These are phyloP conservation scores for Chrysoporthe austroafricana DNA, from an alignment of 2,329 filamentous ascomycete species.

Conservation along the genomic window DNA sequence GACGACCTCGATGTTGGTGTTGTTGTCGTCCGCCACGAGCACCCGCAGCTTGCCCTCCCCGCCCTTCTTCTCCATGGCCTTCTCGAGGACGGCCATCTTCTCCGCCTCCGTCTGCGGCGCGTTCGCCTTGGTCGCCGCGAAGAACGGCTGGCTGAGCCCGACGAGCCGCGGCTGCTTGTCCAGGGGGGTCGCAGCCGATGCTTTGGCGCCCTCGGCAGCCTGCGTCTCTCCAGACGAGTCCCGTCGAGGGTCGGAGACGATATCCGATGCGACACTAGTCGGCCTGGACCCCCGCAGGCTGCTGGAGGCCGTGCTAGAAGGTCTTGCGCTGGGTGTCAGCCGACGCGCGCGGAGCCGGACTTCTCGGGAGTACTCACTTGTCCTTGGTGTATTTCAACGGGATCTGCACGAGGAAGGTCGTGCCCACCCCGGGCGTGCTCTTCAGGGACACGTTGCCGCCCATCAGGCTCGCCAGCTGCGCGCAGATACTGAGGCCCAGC, in stretches of 20 bases:
- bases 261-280: conserved; percentile 47
- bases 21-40: conserved; percentile 77
- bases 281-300: conserved; percentile 53
- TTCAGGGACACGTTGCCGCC: conserved; percentile 73
- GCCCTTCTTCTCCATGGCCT: conserved; percentile 64
- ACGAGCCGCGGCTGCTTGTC: conserved; percentile 78
- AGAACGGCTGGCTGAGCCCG: conserved; percentile 83
- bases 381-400: conserved; percentile 78
- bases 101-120: conserved; percentile 51
- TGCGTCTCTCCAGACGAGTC: conserved; percentile 35
- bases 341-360: no score
- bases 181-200: conserved; percentile 50
- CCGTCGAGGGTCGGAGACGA: conserved; percentile 42
- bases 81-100: conserved; percentile 68
- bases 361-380: conserved; percentile 47
- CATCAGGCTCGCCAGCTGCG: conserved; percentile 84
- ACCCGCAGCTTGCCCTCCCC: conserved; percentile 71
- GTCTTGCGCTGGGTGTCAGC: conserved; percentile 36
- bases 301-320: conserved; percentile 59
- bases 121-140: conserved; percentile 52
- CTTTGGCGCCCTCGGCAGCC: conserved; percentile 35
- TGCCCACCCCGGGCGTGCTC: conserved; percentile 74
- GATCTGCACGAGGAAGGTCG: conserved; percentile 81
- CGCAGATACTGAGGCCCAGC: conserved; percentile 85
- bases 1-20: conserved; percentile 61